These are phyloP conservation scores for Coniferiporia sulphurascens DNA, from an alignment of 1,284 basidiomycete genomes.

Conservation along the genomic window DNA sequence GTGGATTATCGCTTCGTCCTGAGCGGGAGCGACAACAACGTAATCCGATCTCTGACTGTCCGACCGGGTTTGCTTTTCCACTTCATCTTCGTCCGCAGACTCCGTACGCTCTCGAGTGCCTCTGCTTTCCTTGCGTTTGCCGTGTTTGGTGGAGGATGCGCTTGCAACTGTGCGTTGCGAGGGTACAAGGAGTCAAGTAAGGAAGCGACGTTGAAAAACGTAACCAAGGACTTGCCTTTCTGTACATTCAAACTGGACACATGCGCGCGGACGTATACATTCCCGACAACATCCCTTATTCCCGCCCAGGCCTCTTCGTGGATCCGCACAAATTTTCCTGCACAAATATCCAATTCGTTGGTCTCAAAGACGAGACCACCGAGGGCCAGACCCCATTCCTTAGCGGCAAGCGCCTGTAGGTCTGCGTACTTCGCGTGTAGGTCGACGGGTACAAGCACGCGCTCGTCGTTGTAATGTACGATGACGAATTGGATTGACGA, in stretches of 20 bases:
- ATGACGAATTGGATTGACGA: conserved; percentile 9
- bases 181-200: neutral
- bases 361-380: conserved; percentile 9
- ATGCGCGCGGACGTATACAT: conserved; percentile 10
- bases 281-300: conserved; percentile 14
- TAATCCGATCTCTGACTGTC: conserved; percentile 5
- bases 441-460: conserved; percentile 10
- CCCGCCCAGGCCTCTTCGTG: conserved; percentile 17
- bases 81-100: conserved; percentile 15
- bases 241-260: neutral
- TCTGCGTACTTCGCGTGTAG: conserved; percentile 11
- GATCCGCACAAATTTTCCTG: conserved; percentile 8
- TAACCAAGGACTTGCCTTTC: neutral
- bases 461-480: conserved; percentile 4
- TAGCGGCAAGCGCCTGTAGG: neutral
- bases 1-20: neutral
- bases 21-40: neutral
- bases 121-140: neutral
- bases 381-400: conserved; percentile 8
- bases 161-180: neutral
- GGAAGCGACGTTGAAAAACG: neutral
- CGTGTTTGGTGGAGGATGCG: too few relatives aligned
- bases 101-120: conserved; percentile 2
- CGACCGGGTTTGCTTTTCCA: conserved; percentile 10
- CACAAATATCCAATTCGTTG: conserved; percentile 15